Evolutionary conservation across 2,329 filamentous ascomycete species (phyloP), one percentile per base, ranked within the genome.

Genomic region (Diaporthe humulicola): DNA sequence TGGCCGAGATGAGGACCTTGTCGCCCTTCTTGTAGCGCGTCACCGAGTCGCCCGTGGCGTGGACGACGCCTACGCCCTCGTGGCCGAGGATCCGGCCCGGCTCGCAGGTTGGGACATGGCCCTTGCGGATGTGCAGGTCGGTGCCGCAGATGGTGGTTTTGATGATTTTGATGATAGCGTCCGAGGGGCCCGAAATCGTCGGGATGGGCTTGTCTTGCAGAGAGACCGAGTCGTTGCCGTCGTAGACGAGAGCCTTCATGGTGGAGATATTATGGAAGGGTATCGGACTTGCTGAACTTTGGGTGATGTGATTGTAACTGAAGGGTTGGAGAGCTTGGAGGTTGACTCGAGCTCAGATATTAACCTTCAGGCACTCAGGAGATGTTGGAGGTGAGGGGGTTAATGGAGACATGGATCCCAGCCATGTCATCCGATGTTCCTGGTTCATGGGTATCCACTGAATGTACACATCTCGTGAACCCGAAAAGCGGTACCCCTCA

Each of bases 101-200:
- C 7, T 83, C 77, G 64, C 85, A 86, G 1, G 85, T 87, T 0
- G 88, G 84, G 0, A 91, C 88, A 77, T 90, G 84, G 22, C 89
- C 89, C 73, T 88, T 87, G 73, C 85, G 80, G 75, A 91, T 90
- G 78, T 91, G 89, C 19, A 91, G 81, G 78, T 91, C 89, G 0
- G 87, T 87, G 33, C 88, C 88, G 78, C 89, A 90, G 76, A 89
- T 89, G 15, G 87, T 88, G 0, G 86, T 85, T 71, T 88, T 84
- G 12, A 82, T 81, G 54, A 90, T 74, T 73, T 85, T 86, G 66
- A 90, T 80, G 36, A 90, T 83, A 22, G 88, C 87, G 74, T 90
- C 88, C 2, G 84, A 86, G 3, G 86, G 82, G 1, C 78, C 77
- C 25, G 79, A 73, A n/a, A 89, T 77, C 25, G 77, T 79, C 4